These are phyloP conservation scores for Trematosphaeria pertusa DNA, from an alignment of 2,329 filamentous ascomycete species.

Conservation along the genomic window DNA sequence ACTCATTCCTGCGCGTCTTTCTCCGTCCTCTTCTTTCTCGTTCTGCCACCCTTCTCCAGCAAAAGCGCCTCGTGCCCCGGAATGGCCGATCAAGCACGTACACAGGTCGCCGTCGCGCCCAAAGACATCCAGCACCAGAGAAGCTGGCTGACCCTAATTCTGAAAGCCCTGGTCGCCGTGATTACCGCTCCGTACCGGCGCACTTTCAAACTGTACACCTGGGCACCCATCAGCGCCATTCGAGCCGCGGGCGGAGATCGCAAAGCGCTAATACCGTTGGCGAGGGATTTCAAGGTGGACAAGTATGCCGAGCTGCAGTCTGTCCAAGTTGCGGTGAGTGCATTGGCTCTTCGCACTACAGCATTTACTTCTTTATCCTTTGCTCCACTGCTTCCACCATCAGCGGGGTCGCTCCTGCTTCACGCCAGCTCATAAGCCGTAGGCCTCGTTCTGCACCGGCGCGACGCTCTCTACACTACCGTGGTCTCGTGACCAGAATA, in stretches of 20 bases:
- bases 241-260: conserved; percentile 26
- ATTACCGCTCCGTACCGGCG: conserved; percentile 36
- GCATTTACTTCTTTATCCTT: background rate
- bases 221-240: conserved; percentile 32
- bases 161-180: conserved; percentile 11
- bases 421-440: background rate
- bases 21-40: no score
- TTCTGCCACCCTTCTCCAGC: no score
- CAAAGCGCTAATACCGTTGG: conserved; percentile 19
- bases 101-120: conserved; percentile 1
- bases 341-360: background rate
- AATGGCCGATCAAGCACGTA: no score
- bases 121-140: conserved; percentile 2
- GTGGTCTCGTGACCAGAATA: conserved; percentile 23
- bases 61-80: no score
- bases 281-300: conserved; percentile 33
- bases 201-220: conserved; percentile 40
- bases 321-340: conserved; percentile 34
- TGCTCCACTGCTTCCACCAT: background rate
- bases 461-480: conserved; percentile 30
- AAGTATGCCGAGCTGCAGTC: conserved; percentile 37
- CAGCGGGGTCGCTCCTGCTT: no score
- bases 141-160: conserved; percentile 6
- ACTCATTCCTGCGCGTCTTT: no score
- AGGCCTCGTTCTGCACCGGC: conserved; percentile 38